Base-by-base conservation (phyloP, 2,329 filamentous ascomycete genomes). In the Trichophyton rubrum region DNA sequence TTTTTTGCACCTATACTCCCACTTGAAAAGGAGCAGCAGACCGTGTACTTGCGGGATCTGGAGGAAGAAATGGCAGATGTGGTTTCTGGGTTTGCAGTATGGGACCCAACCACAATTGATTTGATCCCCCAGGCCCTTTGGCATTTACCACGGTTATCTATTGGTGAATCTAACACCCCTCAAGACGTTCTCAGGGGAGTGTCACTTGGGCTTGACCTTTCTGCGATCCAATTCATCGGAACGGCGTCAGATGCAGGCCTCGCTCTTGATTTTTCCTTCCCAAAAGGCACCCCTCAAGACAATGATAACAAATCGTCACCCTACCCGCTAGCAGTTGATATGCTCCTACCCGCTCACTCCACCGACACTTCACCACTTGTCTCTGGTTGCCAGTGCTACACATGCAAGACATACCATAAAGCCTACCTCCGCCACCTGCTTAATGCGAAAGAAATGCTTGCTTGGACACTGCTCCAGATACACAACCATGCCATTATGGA, bases 361-460 rank as follows among this genome's bases (percentile, higher is more conserved):
- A 77, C 79, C 3, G 83, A 88, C 43, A 70, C 89, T 0, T 72
- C 73, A 0, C 85, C 92, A 0, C 76, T 96, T 2, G 70, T 74
- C 0, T 67, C 79, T 4, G 79, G 73, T 15, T 99, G 93, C 72
- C 67, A 74, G 58, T 99, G 93, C 78, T 92, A 95, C 72, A 79
- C 90, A 22, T 99, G 93, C 78, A 83, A 79, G 1, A 82, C 82
- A 17, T 92, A 97, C 72, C 90, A 96, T 73, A 80, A 86, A 57
- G 92, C 93, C 0, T 99, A 89, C 73, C 70, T 99, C 40, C 87
- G 90, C 65, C 93, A 99, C 72, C 80, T 97, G 0, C 82, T 99
- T 4, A 80, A 84, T 55, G 90, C 93, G 0, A 95, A 91, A 69
- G 93, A 99, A 74, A 97, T 99, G 93, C 83, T 96, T 3, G 92